Conservation (phyloP, 371 early-diverging fungal genomes). For the Mucor sp. region DNA sequence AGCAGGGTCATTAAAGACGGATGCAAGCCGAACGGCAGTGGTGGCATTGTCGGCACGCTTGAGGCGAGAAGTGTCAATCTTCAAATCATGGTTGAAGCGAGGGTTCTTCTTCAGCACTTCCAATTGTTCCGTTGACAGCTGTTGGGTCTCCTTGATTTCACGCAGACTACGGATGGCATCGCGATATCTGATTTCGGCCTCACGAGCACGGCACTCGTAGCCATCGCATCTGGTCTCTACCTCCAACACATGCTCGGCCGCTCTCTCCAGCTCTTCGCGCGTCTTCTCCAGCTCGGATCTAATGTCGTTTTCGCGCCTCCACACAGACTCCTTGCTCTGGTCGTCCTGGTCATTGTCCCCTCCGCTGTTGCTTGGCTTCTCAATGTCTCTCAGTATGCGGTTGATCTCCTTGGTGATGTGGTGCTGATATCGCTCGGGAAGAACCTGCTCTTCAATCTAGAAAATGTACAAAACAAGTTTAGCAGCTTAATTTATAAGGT, state of each 20-base stretch:
- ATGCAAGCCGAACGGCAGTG: constrained; percentile 3
- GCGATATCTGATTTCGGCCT: constrained; percentile 35
- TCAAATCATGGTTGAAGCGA: constrained; percentile 18
- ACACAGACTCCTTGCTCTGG: constrained; percentile 28
- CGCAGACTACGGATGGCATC: constrained; percentile 30
- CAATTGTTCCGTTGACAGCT: constrained; percentile 12
- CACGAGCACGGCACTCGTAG: constrained; percentile 26
- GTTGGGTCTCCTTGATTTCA: constrained; percentile 18
- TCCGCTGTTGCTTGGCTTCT: constrained; percentile 34
- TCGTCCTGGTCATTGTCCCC: constrained; percentile 47
- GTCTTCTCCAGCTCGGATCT: constrained; percentile 39
- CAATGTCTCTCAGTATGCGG: constrained; percentile 77
- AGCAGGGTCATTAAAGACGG: neutral
- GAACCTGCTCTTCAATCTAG: constrained; percentile 79
- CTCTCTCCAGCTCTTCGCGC: constrained; percentile 28
- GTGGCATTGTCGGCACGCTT: constrained; percentile 4
- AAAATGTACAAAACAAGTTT: neutral
- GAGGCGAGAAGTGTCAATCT: constrained; percentile 20
- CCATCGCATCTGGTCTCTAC: constrained; percentile 34
- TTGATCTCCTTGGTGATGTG: constrained; percentile 86
- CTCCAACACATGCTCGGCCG: constrained; percentile 35
- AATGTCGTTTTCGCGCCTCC: constrained; percentile 46
- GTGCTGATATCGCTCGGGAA: constrained; percentile 73
- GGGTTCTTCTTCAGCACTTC: constrained; percentile 5
- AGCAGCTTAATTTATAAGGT: neutral